phyloP scores from a whole-genome alignment of 2,329 filamentous ascomycete species.

The Paecilomyces fulvus region DNA sequence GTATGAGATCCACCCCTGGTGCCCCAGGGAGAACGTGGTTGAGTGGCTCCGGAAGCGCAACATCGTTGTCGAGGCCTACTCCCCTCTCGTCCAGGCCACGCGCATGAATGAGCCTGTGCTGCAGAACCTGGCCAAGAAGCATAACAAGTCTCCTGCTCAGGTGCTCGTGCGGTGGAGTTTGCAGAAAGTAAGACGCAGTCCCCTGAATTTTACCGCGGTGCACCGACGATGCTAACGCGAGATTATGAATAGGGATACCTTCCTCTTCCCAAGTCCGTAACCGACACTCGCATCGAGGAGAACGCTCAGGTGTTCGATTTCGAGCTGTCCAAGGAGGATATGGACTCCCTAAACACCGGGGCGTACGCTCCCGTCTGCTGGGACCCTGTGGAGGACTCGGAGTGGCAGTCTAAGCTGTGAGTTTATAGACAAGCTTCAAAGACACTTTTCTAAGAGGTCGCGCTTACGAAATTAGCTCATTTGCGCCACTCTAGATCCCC shows the following conservation, averaged over 20 bases:
- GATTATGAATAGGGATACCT: conserved; percentile 44
- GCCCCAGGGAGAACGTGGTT: conserved; percentile 67
- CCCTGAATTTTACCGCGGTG: too few relatives aligned
- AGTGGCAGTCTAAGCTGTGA: conserved; percentile 9
- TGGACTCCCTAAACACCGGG: conserved; percentile 47
- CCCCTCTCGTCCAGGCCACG: conserved; percentile 37
- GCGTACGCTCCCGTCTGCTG: conserved; percentile 51
- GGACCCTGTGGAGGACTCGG: conserved; percentile 41
- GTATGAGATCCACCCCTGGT: conserved; percentile 87
- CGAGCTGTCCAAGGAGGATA: conserved; percentile 49
- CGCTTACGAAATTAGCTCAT: not conserved
- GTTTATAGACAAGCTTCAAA: not conserved
- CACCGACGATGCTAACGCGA: conserved; percentile 1
- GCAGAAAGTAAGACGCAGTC: conserved; percentile 41
- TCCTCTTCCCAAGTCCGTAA: conserved; percentile 56
- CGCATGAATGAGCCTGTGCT: conserved; percentile 47
- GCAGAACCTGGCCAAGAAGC: conserved; percentile 44
- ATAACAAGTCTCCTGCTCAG: conserved; percentile 51
- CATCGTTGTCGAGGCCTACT: conserved; percentile 52
- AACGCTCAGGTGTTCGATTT: conserved; percentile 55
- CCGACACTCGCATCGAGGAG: conserved; percentile 51
- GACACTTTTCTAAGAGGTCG: not conserved
- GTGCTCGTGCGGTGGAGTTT: conserved; percentile 54
- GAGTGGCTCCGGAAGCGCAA: conserved; percentile 62
- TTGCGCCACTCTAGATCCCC: not conserved